These are phyloP conservation scores for Apiotrichum brassicae DNA, from an alignment of 1,284 basidiomycete species.

Conservation along the genomic window DNA sequence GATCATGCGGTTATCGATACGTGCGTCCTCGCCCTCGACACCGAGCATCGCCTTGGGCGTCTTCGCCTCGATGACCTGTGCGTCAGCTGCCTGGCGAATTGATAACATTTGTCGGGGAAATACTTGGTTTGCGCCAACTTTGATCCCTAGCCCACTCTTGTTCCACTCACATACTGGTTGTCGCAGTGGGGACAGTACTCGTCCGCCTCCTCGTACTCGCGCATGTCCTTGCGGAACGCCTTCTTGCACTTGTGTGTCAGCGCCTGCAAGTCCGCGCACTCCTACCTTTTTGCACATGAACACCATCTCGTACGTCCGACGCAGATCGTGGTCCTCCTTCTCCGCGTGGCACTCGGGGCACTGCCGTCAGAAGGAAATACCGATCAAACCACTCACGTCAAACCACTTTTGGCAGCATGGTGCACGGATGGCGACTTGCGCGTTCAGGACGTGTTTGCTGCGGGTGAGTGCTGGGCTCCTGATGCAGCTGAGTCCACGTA, in stretches of 20 bases:
- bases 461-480: background rate
- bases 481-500: background rate
- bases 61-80: slow-evolving; percentile 85
- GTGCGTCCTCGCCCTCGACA: slow-evolving; percentile 83
- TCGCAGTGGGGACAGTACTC: slow-evolving; percentile 98
- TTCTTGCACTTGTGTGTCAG: slow-evolving; percentile 64
- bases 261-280: background rate
- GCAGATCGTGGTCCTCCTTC: slow-evolving; percentile 63
- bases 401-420: slow-evolving; percentile 94
- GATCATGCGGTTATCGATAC: slow-evolving; percentile 73
- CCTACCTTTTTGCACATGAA: slow-evolving; percentile 84
- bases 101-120: too few species aligned
- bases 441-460: slow-evolving; percentile 89
- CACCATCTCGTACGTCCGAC: slow-evolving; percentile 78
- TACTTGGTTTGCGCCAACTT: too few species aligned
- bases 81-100: background rate
- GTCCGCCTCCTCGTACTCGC: slow-evolving; percentile 84
- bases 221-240: slow-evolving; percentile 93
- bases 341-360: slow-evolving; percentile 94
- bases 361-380: slow-evolving; percentile 38
- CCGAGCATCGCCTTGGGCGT: slow-evolving; percentile 76
- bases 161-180: slow-evolving; percentile 87
- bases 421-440: slow-evolving; percentile 85
- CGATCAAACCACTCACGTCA: slow-evolving; percentile 60
- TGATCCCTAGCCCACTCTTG: too few species aligned